These are phyloP conservation scores for Crithidia thermophila DNA, from an alignment of 208 protist genomes.

Conservation along the genomic window DNA sequence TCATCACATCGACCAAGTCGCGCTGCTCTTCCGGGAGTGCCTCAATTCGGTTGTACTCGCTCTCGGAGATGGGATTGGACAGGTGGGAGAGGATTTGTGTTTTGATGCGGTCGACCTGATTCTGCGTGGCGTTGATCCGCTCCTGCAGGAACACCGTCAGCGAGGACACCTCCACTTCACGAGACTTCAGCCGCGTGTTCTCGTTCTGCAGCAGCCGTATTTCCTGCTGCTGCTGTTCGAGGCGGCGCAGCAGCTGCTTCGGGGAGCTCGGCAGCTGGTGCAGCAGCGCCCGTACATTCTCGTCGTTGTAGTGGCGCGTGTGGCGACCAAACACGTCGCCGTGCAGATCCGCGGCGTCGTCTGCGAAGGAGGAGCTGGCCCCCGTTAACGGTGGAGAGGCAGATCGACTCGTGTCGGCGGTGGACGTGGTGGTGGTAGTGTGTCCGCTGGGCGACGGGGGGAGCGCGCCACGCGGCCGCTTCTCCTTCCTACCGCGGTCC, in stretches of 20 bases:
- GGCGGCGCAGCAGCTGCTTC: conserved; percentile 62
- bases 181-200: conserved; percentile 67
- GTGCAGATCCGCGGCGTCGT: not conserved
- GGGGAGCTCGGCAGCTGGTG: conserved; percentile 63
- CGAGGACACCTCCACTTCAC: conserved; percentile 81
- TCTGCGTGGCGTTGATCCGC: conserved; percentile 79
- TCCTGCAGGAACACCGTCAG: conserved; percentile 78
- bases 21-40: conserved; percentile 63
- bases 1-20: conserved; percentile 82
- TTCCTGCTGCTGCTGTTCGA: conserved; percentile 78
- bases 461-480: conserved; percentile 3
- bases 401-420: conserved; percentile 10
- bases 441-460: conserved; percentile 7
- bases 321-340: conserved; percentile 5
- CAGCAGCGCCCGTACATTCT: conserved; percentile 29
- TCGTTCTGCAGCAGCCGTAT: conserved; percentile 64
- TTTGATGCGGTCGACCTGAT: conserved; percentile 86
- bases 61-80: conserved; percentile 71
- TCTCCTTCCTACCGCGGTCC: not conserved
- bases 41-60: conserved; percentile 76
- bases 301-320: conserved; percentile 20
- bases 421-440: conserved; percentile 7
- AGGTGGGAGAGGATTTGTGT: conserved; percentile 71
- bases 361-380: conserved; percentile 1
- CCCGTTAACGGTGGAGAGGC: conserved; percentile 5